Evolutionary conservation across 2,329 filamentous ascomycete genomes (phyloP).

Genomic region (Fusarium sp.): DNA sequence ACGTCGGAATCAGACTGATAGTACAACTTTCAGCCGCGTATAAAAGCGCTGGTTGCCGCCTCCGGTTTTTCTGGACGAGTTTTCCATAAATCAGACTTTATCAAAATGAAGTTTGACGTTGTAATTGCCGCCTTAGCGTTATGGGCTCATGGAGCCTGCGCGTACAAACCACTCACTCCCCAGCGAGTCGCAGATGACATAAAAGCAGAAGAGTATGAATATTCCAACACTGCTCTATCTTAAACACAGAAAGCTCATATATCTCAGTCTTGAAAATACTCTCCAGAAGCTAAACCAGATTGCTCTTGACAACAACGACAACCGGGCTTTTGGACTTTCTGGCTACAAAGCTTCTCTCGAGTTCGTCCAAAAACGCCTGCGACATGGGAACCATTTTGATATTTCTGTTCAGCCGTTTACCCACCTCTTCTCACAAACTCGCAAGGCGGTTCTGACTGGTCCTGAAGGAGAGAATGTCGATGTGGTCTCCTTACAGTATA

Average conservation of each 20-base stretch:
- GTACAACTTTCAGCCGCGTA: neutral
- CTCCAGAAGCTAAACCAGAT: constrained; percentile 16
- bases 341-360: constrained; percentile 33
- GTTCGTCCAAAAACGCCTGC: constrained; percentile 10
- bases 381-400: constrained; percentile 5
- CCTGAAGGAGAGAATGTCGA: constrained; percentile 11
- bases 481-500: constrained; percentile 54
- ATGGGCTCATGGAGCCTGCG: neutral
- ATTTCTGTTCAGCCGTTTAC: constrained; percentile 22
- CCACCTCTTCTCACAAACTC: constrained; percentile 25
- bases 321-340: constrained; percentile 24
- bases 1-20: neutral
- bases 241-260: neutral
- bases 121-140: neutral
- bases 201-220: constrained; percentile 18
- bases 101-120: constrained; percentile 9
- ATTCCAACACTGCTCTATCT: neutral
- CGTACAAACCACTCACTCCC: constrained; percentile 17
- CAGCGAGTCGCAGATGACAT: constrained; percentile 15
- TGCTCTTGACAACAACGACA: constrained; percentile 17
- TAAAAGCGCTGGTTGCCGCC: neutral
- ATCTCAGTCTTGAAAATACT: constrained; percentile 3
- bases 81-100: neutral
- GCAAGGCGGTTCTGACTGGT: constrained; percentile 5
- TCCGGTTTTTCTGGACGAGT: neutral